phyloP scores from a whole-genome alignment of 768 basidiomycete species.

The Psilocybe tampanensis region DNA sequence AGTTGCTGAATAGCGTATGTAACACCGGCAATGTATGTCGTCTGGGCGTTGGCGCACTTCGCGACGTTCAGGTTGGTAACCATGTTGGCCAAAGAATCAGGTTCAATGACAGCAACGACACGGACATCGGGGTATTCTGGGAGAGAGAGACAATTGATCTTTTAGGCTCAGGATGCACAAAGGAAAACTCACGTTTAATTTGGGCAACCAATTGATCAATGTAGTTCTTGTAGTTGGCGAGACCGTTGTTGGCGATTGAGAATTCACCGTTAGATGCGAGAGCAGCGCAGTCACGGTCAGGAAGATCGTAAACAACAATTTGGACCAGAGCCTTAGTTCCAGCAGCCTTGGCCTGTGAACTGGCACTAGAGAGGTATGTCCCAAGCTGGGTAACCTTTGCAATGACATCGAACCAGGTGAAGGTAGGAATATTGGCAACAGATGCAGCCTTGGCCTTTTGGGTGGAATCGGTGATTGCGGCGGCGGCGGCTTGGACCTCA shows the following conservation, averaged over 20 bases:
- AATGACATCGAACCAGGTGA: conserved; percentile 62
- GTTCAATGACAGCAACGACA: conserved; percentile 67
- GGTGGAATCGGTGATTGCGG: conserved; percentile 49
- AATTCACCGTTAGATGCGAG: conserved; percentile 69
- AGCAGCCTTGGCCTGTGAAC: conserved; percentile 42
- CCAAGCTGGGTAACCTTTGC: conserved; percentile 57
- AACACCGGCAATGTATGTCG: conserved; percentile 52
- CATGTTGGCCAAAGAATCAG: conserved; percentile 68
- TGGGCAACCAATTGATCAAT: conserved; percentile 65
- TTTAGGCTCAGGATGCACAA: not conserved
- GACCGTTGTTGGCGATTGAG: conserved; percentile 56
- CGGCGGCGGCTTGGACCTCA: conserved; percentile 55
- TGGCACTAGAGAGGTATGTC: conserved; percentile 58
- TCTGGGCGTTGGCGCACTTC: conserved; percentile 56
- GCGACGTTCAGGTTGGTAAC: conserved; percentile 66
- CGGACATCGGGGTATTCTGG: conserved; percentile 60
- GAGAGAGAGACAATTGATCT: not conserved
- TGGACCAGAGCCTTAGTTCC: conserved; percentile 53
- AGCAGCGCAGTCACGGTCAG: conserved; percentile 69
- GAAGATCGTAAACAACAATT: conserved; percentile 61
- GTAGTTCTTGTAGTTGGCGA: conserved; percentile 57
- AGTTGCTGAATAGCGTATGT: conserved; percentile 61
- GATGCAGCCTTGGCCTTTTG: conserved; percentile 50
- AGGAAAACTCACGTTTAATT: conserved; percentile 43
- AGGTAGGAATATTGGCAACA: conserved; percentile 62